Conservation (phyloP, 179 eudicot species). For the Vitellaria paradoxa region DNA sequence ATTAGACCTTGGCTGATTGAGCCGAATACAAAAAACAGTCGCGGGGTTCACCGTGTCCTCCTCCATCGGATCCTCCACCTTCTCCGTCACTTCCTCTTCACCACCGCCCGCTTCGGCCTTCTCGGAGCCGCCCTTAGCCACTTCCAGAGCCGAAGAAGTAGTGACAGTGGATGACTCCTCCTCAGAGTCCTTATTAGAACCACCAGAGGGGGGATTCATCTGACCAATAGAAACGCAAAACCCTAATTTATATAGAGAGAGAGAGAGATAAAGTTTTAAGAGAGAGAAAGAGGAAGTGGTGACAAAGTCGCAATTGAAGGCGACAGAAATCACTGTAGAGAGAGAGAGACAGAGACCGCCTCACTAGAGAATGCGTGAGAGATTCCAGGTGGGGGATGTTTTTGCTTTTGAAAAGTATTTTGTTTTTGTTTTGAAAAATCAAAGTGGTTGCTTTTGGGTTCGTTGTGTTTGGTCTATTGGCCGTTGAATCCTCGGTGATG, state of each 20-base stretch:
- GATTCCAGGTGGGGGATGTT: too few species aligned
- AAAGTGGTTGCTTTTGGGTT: too few species aligned
- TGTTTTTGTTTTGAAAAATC: too few species aligned
- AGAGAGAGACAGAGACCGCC: neutral
- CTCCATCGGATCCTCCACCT: conserved; percentile 30
- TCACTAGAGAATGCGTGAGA: neutral
- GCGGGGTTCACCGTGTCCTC: conserved; percentile 38
- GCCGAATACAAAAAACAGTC: conserved; percentile 53
- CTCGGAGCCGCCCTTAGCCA: neutral
- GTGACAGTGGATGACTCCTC: conserved; percentile 15
- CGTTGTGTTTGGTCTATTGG: too few species aligned
- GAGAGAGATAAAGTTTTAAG: conserved; percentile 15
- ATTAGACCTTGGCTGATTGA: conserved; percentile 58
- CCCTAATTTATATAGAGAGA: conserved; percentile 15
- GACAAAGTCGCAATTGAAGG: conserved; percentile 63
- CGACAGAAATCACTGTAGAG: conserved; percentile 55
- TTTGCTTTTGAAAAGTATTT: too few species aligned
- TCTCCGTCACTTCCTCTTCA: neutral
- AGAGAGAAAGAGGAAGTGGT: conserved; percentile 14
- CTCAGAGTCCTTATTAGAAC: conserved; percentile 28
- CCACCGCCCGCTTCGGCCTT: conserved; percentile 9
- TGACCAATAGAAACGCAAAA: conserved; percentile 20
- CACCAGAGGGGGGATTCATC: conserved; percentile 40
- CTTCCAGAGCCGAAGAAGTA: conserved; percentile 1
- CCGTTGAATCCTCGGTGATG: too few species aligned